Conservation (phyloP, 306 rosid genomes). For the Lathyrus tuberosus region DNA sequence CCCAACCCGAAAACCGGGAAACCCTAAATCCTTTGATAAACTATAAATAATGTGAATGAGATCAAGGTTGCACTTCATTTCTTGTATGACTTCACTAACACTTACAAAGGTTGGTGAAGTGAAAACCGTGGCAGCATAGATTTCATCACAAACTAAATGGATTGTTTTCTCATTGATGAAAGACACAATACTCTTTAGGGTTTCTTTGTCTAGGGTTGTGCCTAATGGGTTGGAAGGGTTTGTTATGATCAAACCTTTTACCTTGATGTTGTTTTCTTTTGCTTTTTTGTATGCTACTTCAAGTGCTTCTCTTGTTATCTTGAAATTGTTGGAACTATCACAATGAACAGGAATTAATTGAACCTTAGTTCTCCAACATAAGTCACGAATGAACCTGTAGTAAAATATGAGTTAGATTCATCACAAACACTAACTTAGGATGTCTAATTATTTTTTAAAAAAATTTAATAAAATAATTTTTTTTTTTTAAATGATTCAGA, state of each 20-base stretch:
- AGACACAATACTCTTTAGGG: constrained; percentile 63
- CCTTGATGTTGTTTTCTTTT: constrained; percentile 53
- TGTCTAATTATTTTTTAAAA: too few relatives aligned
- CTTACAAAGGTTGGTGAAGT: constrained; percentile 53
- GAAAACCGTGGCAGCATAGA: constrained; percentile 84
- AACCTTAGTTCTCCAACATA: constrained; percentile 78
- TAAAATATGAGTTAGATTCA: background rate
- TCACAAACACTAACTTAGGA: too few relatives aligned
- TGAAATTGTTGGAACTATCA: constrained; percentile 75
- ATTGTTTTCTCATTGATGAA: constrained; percentile 68
- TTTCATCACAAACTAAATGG: constrained; percentile 87
- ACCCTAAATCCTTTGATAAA: constrained; percentile 90
- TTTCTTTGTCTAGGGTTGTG: constrained; percentile 58
- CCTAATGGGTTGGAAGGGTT: constrained; percentile 96
- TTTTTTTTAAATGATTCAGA: too few relatives aligned
- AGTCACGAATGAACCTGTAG: constrained; percentile 69
- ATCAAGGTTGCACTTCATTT: constrained; percentile 55
- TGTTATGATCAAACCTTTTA: constrained; percentile 77
- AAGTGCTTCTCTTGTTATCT: constrained; percentile 62
- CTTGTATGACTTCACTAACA: constrained; percentile 63
- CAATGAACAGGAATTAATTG: constrained; percentile 69
- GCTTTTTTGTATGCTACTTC: constrained; percentile 73
- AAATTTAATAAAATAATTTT: too few relatives aligned
- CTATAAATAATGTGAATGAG: constrained; percentile 77
- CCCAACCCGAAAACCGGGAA: constrained; percentile 89